Percentiles rank a stretch among this genome's conserved stretches.
These are phyloP conservation scores for Neobulgaria alba DNA, from an alignment of 2,329 filamentous ascomycete genomes.

Conservation along the genomic window DNA sequence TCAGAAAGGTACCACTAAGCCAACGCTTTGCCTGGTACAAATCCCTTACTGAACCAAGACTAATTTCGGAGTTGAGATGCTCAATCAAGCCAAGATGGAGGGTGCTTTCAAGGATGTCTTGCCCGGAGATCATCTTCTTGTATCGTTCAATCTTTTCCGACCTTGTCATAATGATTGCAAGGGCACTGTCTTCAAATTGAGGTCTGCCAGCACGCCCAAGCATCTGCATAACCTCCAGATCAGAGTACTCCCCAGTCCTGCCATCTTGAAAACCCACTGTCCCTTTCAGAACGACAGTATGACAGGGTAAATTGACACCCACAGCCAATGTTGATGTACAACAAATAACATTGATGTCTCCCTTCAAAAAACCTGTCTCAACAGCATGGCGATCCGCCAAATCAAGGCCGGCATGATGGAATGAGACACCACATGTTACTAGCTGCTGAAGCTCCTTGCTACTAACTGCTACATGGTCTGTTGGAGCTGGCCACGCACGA, in stretches of 20 bases:
- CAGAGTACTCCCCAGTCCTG: conserved; percentile 61
- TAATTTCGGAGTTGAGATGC: conserved; percentile 77
- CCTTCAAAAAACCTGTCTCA: conserved; percentile 59
- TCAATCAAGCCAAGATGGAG: conserved; percentile 74
- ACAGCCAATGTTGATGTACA: conserved; percentile 81
- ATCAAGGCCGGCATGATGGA: conserved; percentile 73
- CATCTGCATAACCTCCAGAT: conserved; percentile 87
- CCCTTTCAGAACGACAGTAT: conserved; percentile 76
- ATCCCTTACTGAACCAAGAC: conserved; percentile 62
- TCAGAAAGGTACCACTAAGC: conserved; percentile 71
- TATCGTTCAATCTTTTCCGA: conserved; percentile 57
- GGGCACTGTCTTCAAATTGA: conserved; percentile 70
- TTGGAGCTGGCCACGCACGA: conserved; percentile 56
- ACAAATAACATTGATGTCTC: conserved; percentile 72
- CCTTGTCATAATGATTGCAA: conserved; percentile 72
- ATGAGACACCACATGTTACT: conserved; percentile 55
- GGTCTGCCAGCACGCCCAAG: conserved; percentile 74
- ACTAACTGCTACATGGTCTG: conserved; percentile 39
- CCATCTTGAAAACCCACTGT: conserved; percentile 59
- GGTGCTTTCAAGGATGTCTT: conserved; percentile 67
- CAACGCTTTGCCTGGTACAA: conserved; percentile 59
- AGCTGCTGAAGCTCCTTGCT: conserved; percentile 51
- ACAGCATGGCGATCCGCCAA: conserved; percentile 53
- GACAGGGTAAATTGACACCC: conserved; percentile 75
- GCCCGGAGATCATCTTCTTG: conserved; percentile 63